Evolutionary conservation across 805 yeast genomes (phyloP).

Genomic region (Maudiozyma serrabonitensis): DNA sequence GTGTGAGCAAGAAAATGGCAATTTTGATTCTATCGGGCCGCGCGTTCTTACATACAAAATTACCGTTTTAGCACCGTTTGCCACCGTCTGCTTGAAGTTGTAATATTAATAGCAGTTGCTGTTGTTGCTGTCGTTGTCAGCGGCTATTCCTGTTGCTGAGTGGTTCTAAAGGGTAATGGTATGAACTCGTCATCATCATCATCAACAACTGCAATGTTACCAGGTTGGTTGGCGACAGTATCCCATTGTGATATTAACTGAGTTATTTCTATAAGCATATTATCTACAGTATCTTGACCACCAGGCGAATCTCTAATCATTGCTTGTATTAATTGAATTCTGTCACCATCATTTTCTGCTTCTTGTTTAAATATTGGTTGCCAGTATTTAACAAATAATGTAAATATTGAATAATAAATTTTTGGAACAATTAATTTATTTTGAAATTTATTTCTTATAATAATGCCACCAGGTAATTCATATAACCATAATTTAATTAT

Average conservation of each 20-base stretch:
- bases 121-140: too few species aligned
- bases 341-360: background rate
- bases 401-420: background rate
- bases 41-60: too few species aligned
- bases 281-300: background rate
- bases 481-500: slow-evolving; percentile 45
- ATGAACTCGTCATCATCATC: background rate
- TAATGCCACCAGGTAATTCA: slow-evolving; percentile 47
- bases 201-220: too few species aligned
- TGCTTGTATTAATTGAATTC: background rate
- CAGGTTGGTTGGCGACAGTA: too few species aligned
- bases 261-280: background rate
- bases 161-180: background rate
- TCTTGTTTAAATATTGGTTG: background rate
- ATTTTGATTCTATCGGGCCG: too few species aligned
- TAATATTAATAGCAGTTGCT: too few species aligned
- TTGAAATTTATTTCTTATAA: background rate
- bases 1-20: too few species aligned
- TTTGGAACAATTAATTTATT: background rate
- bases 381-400: background rate
- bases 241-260: background rate
- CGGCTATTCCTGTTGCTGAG: too few species aligned
- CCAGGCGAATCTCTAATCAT: background rate
- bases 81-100: too few species aligned
- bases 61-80: too few species aligned